Base-by-base conservation (phyloP, 768 basidiomycete genomes). In the Chlorophyllum brunneum region DNA sequence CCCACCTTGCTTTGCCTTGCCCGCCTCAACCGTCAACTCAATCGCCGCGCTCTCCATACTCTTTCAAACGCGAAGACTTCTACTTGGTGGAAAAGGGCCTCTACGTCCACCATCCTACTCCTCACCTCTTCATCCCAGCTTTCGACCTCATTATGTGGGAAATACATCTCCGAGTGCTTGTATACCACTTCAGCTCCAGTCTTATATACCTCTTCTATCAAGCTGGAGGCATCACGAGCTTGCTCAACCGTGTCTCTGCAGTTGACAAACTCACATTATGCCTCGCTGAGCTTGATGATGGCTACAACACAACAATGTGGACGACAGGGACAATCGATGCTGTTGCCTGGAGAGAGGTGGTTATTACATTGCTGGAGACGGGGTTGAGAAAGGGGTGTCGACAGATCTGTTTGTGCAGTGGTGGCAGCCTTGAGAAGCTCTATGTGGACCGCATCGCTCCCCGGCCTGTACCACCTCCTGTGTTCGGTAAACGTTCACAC, bases 81-180 rank as follows among this genome's bases (percentile, higher is more conserved):
- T 43, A 24, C 5, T 26, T n/a, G n/a, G n/a, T n/a, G n/a, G n/a
- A n/a, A 29, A 9, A 23, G 13, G 48, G 30, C 16, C n/a, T 39
- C 4, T 8, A 20, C 8, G 18, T 30, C 10, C 40, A 37, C 16
- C 6, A 16, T 31, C 27, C 15, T 5, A 10, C 37, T 13, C 16
- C 38, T 6, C 11, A 29, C n/a, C 20, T 16, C 7, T 3, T 44
- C 16, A 15, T 43, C 10, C 51, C 41, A 4, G 51, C 51, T 23
- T 41, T 52, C 24, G 36, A 43, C n/a, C 15, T 30, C 16, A 42
- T 42, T 7, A n/a, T 43, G 9, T 52, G 41, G 42, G 18, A 36
- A n/a, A 27, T 20, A 10, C 24, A 37, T 20, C 41, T 44, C 5
- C 33, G 31, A 13, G 13, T 44, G 15, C 15, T 52, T 5, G 33